Evolutionary conservation across 2,329 filamentous ascomycete genomes (phyloP), one percentile per base, ranked within the genome.

Genomic region (Penicillium olsonii): DNA sequence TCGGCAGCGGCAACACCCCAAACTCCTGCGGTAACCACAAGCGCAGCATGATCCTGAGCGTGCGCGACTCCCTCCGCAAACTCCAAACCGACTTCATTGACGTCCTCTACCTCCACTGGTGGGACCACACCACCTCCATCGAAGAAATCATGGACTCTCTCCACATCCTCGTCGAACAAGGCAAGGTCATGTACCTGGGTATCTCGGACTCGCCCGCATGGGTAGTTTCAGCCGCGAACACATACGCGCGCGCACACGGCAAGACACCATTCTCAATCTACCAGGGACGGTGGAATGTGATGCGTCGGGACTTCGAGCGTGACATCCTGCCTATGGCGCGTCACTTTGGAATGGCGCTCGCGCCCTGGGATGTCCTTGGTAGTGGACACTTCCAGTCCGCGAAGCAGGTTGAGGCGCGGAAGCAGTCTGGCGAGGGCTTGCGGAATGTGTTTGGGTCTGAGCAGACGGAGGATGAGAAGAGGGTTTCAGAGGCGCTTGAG

Each of bases 331-430:
- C 71, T 10, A 73, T 74, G 70, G 67, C 65, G 1, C 59, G 65
- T 0, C 64, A 72, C 45, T 71, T 69, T 42, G 71, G 71, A 15
- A 74, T 74, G 76, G 76, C 67, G 22, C 55, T 85, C 4, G 69
- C 75, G 0, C 83, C 84, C 0, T 88, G 82, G 82, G 83, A 81
- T 42, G 79, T 78, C 0, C 68, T 84, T 5, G 81, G 81, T 15
- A 65, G 74, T 3, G 79, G 79, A 22, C 71, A 75, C 44, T 81
- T 81, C 68, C 76, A 79, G 56, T 70, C 67, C 2, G 71, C 74
- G 10, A 73, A 78, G 52, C 71, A 78, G 48, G 54, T 77, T 22
- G 75, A 78, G 45, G 72, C 71, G 48, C 75, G 69, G 11, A 65
- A 67, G 70, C 66, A 70, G 50, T 60, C 43, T 1, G 75, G 73